Conservation (phyloP, 169 alveolate species). For the Cryptosporidium sp. region DNA sequence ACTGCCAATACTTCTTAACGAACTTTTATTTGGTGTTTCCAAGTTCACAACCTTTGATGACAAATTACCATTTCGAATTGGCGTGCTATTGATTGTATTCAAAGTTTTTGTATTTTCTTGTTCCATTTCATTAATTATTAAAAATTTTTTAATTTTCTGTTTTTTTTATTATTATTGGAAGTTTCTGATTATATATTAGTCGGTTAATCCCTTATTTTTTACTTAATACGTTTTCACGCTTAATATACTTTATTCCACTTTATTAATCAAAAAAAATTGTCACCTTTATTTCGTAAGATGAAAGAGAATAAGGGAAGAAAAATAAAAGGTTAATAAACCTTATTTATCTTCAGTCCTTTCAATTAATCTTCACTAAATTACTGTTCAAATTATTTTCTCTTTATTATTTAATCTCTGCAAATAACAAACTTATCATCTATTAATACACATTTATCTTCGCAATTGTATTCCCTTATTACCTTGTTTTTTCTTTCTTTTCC, state of each 20-base stretch:
- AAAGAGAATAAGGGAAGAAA: background rate
- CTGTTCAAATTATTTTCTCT: background rate
- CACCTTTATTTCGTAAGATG: background rate
- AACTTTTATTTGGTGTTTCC: slow-evolving; percentile 37
- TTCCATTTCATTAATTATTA: slow-evolving; percentile 38
- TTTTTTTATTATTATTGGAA: background rate
- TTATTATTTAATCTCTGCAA: background rate
- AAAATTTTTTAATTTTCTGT: background rate
- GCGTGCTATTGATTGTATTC: slow-evolving; percentile 10
- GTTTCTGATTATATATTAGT: background rate
- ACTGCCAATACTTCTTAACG: slow-evolving; percentile 4
- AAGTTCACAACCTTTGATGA: background rate
- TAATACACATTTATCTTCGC: slow-evolving; percentile 3
- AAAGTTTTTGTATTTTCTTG: slow-evolving; percentile 48
- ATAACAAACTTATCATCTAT: slow-evolving; percentile 5
- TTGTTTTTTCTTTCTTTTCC: background rate
- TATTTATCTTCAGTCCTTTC: background rate
- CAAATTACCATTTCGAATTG: slow-evolving; percentile 10
- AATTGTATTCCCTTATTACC: background rate
- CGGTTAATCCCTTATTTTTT: background rate
- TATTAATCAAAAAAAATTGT: too few relatives aligned
- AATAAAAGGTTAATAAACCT: too few relatives aligned
- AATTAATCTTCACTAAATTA: background rate
- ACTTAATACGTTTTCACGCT: background rate
- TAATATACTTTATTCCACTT: background rate